Evolutionary conservation across 1,284 basidiomycete genomes (phyloP), one percentile per base, ranked within the genome.

Genomic region (Pseudozyma pruni): DNA sequence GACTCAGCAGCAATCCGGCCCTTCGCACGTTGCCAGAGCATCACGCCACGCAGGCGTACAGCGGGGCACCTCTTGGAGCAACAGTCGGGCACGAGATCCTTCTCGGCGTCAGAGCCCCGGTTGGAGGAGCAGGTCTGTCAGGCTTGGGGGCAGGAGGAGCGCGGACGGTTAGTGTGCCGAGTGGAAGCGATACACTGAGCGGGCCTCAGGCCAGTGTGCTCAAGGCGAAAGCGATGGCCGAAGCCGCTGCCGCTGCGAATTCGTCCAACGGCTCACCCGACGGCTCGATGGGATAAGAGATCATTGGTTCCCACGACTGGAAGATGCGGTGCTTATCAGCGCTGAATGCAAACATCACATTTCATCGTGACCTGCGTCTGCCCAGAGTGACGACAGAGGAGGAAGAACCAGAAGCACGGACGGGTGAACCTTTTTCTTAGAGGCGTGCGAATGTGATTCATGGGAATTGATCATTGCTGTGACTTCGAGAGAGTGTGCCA

Each of bases 101-200:
- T 14, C 25, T 40, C 4, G 33, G 52, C 19, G 43, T 39, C 16
- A 37, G 53, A 43, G 20, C 45, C 4, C 35, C 22, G 16, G 41
- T 41, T 2, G 60, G 64, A 1, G 73, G 73, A 8, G 69, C 69
- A 1, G 69, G 71, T 2, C 52, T 79, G n/a, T 69, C 77, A 6
- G 76, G 78, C 19, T 51, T 80, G 16, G 79, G 78, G 9, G 79
- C 79, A 1, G 79, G 79, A 11, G 76, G 79, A 0, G 63, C 63
- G 2, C 54, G 57, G 16, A 73, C 70, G 3, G 79, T 81, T 4
- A 79, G 76, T 43, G 47, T 78, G 0, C 78, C 59, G 2, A 79
- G 76, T 37, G 78, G 74, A 4, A 79, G 75, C 43, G 79, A 81
- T 50, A 75, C 68, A 2, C 58, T 80, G 34, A 78, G 75, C 40